phyloP scores from a whole-genome alignment of 148 eudicot genomes.

The Silene uniflora region DNA sequence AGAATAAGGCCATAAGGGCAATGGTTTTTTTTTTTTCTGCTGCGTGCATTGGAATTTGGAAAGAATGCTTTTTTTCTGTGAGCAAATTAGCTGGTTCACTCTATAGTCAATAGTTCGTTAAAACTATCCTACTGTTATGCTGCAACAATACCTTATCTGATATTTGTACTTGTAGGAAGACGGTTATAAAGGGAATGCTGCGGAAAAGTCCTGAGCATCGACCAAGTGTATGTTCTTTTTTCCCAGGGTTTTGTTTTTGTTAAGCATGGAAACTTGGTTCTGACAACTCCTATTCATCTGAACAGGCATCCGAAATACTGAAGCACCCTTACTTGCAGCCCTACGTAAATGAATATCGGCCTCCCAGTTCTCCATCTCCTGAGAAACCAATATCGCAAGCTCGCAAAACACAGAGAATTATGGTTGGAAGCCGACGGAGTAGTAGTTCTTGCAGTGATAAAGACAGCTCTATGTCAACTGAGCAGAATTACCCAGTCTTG shows the following conservation, averaged over 20 bases:
- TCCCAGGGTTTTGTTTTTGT: neutral
- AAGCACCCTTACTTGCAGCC: slow-evolving; percentile 95
- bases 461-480: slow-evolving; percentile 64
- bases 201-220: slow-evolving; percentile 92
- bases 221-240: slow-evolving; percentile 51
- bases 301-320: slow-evolving; percentile 83
- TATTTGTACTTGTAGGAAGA: slow-evolving; percentile 38
- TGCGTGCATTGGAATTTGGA: neutral
- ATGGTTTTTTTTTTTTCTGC: neutral
- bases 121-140: neutral
- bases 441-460: slow-evolving; percentile 89
- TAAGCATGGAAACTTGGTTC: slow-evolving; percentile 8
- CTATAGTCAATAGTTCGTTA: neutral
- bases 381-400: slow-evolving; percentile 48
- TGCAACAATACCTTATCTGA: slow-evolving; percentile 1
- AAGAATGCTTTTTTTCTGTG: neutral
- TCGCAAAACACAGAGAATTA: slow-evolving; percentile 48
- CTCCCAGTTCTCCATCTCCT: slow-evolving; percentile 39
- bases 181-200: slow-evolving; percentile 87
- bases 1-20: neutral
- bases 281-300: slow-evolving; percentile 9
- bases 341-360: slow-evolving; percentile 68
- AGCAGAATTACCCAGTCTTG: slow-evolving; percentile 44
- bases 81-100: neutral
- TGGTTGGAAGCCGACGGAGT: slow-evolving; percentile 82